Evolutionary conservation across 805 yeast species (phyloP), one percentile per base, ranked within the genome.

Genomic region (Cyberlindnera misumaiensis): DNA sequence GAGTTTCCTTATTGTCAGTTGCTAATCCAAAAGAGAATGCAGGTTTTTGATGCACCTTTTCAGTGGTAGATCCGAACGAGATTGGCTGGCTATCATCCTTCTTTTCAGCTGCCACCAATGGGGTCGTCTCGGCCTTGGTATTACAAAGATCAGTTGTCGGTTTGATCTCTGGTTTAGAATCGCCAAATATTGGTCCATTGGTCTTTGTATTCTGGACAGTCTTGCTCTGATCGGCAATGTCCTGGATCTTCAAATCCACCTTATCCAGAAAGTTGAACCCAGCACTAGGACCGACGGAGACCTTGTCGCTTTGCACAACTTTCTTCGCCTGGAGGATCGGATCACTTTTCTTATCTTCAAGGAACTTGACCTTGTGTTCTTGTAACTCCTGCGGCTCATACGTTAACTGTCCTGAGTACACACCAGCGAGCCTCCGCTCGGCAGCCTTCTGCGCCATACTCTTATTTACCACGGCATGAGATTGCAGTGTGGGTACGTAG

Each of bases 191-290:
- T 20, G 24, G 24, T 20, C 5, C 8, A 8, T 20, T 20, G 8
- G 11, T 13, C 29, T 27, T 7, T 27, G 10, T 6, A 11, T 27
- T 27, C 7, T 5, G n/a, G 7, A 13, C n/a, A 11, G 29, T 11
- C 10, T 12, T 11, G 15, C 7, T 11, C 11, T 12, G 7, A 27
- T 15, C 35, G 22, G 18, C 14, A 27, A 20, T 28, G 20, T 28
- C 32, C 22, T 27, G 30, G 17, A 34, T 28, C 15, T 33, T 24
- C 17, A 7, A 11, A 6, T 26, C 36, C 10, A 22, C 38, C 17
- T 38, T 43, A 4, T 39, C 41, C 29, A 53, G 16, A 45, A 55
- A 55, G 34, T 48, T 53, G 46, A 55, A 55, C 3, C 59, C 59
- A 6, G 59, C 51, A 45, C 59, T 55, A 41, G 59, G 59, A 3